These are phyloP conservation scores for Aurinia saxatilis DNA, from an alignment of 345 rosid species.

Conservation along the genomic window DNA sequence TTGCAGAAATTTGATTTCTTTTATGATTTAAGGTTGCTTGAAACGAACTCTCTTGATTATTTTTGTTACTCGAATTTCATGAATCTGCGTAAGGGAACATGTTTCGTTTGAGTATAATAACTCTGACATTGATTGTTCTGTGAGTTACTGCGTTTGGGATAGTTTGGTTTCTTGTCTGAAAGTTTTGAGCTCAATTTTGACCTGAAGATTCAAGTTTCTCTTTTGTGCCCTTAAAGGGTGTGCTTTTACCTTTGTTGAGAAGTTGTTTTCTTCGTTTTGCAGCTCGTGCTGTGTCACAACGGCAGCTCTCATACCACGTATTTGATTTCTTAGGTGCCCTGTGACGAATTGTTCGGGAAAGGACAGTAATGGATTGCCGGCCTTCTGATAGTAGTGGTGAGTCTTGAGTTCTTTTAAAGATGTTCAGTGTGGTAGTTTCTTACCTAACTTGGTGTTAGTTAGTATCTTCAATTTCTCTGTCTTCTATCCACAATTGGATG, in stretches of 20 bases:
- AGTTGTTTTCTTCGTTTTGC: constrained; percentile 7
- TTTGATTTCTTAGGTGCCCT: not conserved
- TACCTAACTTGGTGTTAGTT: not conserved
- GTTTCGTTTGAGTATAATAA: not conserved
- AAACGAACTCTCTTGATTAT: not conserved
- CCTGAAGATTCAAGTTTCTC: not conserved
- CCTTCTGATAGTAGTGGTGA: constrained; percentile 70
- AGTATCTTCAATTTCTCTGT: not conserved
- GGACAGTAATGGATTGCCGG: constrained; percentile 44
- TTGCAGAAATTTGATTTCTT: not conserved
- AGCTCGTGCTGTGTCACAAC: constrained; percentile 14
- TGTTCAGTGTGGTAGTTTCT: too few relatives aligned
- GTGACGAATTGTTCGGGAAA: constrained; percentile 10
- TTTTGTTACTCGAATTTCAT: not conserved
- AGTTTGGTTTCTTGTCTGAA: not conserved
- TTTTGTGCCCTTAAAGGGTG: not conserved
- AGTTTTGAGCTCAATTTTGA: not conserved
- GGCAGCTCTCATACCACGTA: not conserved
- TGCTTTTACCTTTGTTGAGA: not conserved
- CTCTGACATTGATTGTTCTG: not conserved
- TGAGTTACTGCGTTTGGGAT: not conserved
- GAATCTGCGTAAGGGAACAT: not conserved
- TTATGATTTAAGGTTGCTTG: not conserved
- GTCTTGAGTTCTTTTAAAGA: too few relatives aligned
- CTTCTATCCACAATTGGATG: not conserved